Percentiles rank a stretch among this genome's conserved stretches.
phyloP scores from a whole-genome alignment of 371 early-diverging fungal genomes.

The Nematocida ironsii region DNA sequence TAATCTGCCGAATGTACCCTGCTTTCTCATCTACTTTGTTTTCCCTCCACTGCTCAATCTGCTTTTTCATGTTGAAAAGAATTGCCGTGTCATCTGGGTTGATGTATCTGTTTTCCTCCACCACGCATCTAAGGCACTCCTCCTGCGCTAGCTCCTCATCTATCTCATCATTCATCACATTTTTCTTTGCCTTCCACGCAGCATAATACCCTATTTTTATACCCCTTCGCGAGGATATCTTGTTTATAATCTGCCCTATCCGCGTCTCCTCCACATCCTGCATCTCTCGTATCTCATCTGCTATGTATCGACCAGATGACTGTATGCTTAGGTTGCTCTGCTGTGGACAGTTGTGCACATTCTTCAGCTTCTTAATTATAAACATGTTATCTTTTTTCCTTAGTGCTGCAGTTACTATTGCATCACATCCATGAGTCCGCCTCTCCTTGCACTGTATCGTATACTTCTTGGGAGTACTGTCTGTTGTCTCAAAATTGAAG shows the following conservation, averaged over 20 bases:
- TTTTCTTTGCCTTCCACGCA: slow-evolving; percentile 62
- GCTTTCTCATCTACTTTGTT: slow-evolving; percentile 17
- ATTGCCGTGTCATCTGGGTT: slow-evolving; percentile 48
- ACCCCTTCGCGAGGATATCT: slow-evolving; percentile 55
- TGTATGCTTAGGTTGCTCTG: slow-evolving; percentile 17
- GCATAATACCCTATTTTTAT: slow-evolving; percentile 67
- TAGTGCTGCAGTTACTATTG: slow-evolving; percentile 60
- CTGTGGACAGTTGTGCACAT: slow-evolving; percentile 67
- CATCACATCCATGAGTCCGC: slow-evolving; percentile 67
- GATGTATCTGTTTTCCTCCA: slow-evolving; percentile 33
- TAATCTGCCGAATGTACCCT: slow-evolving; percentile 37
- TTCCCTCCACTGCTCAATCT: slow-evolving; percentile 37
- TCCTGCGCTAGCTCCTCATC: slow-evolving; percentile 50
- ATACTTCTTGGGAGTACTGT: slow-evolving; percentile 61
- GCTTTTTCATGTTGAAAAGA: slow-evolving; percentile 32
- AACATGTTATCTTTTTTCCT: slow-evolving; percentile 65
- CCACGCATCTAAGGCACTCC: slow-evolving; percentile 37
- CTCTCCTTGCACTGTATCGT: slow-evolving; percentile 67
- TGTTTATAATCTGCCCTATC: slow-evolving; percentile 65
- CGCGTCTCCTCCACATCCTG: slow-evolving; percentile 46
- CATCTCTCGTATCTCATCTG: slow-evolving; percentile 53
- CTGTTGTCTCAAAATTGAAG: slow-evolving; percentile 60
- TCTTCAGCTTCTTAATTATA: slow-evolving; percentile 65
- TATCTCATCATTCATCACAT: slow-evolving; percentile 46
- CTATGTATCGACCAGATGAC: slow-evolving; percentile 55